Percentiles rank a stretch among this genome's conserved stretches.
Evolutionary conservation across 2,329 filamentous ascomycete genomes (phyloP).

Genomic region (Colletotrichum siamense): DNA sequence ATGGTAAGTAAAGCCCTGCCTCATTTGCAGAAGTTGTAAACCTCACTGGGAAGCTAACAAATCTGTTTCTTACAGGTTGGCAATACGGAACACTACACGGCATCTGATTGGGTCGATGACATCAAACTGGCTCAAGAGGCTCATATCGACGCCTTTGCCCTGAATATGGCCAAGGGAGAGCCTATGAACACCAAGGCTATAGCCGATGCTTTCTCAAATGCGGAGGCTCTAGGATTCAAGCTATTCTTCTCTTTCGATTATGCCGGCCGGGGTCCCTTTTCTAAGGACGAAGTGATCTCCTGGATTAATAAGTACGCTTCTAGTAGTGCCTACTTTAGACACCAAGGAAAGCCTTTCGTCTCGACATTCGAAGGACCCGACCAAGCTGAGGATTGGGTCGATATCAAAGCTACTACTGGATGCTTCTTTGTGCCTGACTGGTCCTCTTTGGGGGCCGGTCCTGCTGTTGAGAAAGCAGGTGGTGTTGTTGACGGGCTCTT

Average conservation of each 20-base stretch:
- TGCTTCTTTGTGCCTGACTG: conserved; percentile 52
- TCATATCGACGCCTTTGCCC: conserved; percentile 7
- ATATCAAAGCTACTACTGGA: conserved; percentile 41
- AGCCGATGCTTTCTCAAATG: not conserved
- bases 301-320: not conserved
- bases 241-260: conserved; percentile 12
- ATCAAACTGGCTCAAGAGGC: conserved; percentile 1
- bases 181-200: conserved; percentile 21
- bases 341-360: conserved; percentile 35
- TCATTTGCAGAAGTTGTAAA: not conserved
- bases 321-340: conserved; percentile 19
- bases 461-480: conserved; percentile 12
- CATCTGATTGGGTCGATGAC: not conserved
- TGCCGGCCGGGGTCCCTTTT: not conserved
- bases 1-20: not conserved
- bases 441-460: conserved; percentile 37
- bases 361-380: conserved; percentile 49
- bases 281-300: not conserved
- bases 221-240: not conserved
- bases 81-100: not conserved
- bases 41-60: not conserved
- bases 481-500: conserved; percentile 37
- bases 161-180: not conserved
- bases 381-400: conserved; percentile 44
- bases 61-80: not conserved